These are phyloP conservation scores for Neofusicoccum cordaticola DNA, from an alignment of 2,329 filamentous ascomycete genomes.

Conservation along the genomic window DNA sequence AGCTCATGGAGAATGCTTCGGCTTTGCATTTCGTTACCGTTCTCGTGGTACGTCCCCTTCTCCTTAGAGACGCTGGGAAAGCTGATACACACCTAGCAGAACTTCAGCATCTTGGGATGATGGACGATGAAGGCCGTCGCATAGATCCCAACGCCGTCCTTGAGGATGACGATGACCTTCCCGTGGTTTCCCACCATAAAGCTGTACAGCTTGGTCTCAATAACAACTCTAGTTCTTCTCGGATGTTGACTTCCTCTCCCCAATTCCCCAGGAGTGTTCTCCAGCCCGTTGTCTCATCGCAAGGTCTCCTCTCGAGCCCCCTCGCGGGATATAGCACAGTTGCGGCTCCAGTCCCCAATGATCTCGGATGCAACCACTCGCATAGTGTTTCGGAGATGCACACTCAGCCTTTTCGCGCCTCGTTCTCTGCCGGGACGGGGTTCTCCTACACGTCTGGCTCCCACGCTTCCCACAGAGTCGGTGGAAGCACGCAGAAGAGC, in stretches of 20 bases:
- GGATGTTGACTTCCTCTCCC: background rate
- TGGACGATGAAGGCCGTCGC: background rate
- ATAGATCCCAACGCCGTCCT: background rate
- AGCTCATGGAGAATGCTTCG: background rate
- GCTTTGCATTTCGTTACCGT: slow-evolving; percentile 7
- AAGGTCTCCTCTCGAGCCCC: background rate
- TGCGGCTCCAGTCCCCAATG: background rate
- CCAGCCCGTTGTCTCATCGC: background rate
- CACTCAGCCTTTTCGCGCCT: background rate
- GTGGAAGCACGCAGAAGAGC: background rate
- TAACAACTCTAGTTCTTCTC: background rate
- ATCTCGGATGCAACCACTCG: background rate
- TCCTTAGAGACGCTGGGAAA: background rate
- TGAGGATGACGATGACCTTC: background rate
- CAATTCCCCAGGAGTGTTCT: background rate
- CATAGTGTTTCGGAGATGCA: background rate
- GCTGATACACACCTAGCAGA: background rate
- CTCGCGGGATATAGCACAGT: background rate
- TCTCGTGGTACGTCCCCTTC: background rate
- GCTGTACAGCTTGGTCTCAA: background rate
- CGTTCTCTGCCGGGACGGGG: background rate
- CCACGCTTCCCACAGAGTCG: background rate
- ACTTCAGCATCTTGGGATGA: slow-evolving; percentile 1
- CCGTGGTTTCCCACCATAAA: background rate
- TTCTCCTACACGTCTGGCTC: background rate